Evolutionary conservation across 345 rosid species (phyloP).

Genomic region (Noccaea caerulescens): DNA sequence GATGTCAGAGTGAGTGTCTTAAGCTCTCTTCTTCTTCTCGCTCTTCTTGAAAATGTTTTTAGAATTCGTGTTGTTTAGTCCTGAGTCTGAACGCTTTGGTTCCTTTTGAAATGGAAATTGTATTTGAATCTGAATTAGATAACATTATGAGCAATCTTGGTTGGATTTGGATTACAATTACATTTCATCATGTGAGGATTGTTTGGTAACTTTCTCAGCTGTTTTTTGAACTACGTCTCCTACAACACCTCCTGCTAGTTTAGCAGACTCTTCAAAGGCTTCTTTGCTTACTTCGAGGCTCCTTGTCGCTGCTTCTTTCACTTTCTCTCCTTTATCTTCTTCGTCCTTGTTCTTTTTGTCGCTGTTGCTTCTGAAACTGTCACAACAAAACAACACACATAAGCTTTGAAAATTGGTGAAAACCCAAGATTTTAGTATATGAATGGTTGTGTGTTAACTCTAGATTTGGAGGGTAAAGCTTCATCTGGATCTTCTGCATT

Average conservation of each 20-base stretch:
- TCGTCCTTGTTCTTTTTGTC: slow-evolving; percentile 26
- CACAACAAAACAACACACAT: slow-evolving; percentile 1
- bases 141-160: slow-evolving; percentile 20
- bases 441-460: slow-evolving; percentile 48
- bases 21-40: slow-evolving; percentile 46
- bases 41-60: slow-evolving; percentile 30
- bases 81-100: not conserved
- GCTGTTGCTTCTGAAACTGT: slow-evolving; percentile 56
- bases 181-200: slow-evolving; percentile 52
- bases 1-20: slow-evolving; percentile 85
- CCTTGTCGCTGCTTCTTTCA: slow-evolving; percentile 66
- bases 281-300: slow-evolving; percentile 48
- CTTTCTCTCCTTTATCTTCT: slow-evolving; percentile 43
- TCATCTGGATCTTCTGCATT: slow-evolving; percentile 50
- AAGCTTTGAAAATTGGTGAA: not conserved
- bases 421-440: slow-evolving; percentile 6
- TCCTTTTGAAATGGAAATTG: slow-evolving; percentile 31
- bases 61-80: not conserved
- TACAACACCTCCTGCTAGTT: slow-evolving; percentile 53
- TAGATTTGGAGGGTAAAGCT: slow-evolving; percentile 62
- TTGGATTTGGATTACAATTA: slow-evolving; percentile 18
- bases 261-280: slow-evolving; percentile 58
- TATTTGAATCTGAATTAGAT: slow-evolving; percentile 11
- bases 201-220: slow-evolving; percentile 50
- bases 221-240: slow-evolving; percentile 53